Evolutionary conservation across 192 early-diverging fungal species (phyloP).

Genomic region (Coemansia sp.): DNA sequence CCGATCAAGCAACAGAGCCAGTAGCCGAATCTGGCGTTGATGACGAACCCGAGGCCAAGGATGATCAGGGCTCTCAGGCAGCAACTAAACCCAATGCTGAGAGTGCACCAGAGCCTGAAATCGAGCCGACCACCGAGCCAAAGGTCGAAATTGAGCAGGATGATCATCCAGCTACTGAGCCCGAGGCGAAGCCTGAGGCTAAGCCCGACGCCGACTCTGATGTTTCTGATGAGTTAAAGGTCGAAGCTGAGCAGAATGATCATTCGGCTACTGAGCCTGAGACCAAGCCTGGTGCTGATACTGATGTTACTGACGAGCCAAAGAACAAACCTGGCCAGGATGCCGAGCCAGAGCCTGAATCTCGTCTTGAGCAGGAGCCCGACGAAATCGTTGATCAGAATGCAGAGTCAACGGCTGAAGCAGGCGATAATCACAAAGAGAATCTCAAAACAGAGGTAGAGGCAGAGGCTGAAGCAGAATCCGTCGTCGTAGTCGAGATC

Average conservation of each 20-base stretch:
- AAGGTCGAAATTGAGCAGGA: neutral
- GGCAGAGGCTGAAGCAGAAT: neutral
- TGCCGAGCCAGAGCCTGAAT: too few relatives aligned
- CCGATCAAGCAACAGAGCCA: neutral
- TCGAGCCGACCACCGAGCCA: neutral
- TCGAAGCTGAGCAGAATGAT: neutral
- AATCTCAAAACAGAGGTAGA: neutral
- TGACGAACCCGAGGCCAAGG: neutral
- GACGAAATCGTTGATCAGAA: too few relatives aligned
- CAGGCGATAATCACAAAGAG: neutral
- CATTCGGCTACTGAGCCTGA: neutral
- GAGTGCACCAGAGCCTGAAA: neutral
- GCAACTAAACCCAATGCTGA: neutral
- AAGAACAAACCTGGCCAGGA: too few relatives aligned
- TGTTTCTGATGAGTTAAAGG: too few relatives aligned
- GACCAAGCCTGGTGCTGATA: too few relatives aligned
- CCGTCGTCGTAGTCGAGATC: too few relatives aligned
- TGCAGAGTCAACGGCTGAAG: too few relatives aligned
- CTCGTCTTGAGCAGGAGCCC: too few relatives aligned
- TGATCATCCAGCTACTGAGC: neutral
- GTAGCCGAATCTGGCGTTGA: neutral
- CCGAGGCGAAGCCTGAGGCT: neutral
- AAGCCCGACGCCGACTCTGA: too few relatives aligned
- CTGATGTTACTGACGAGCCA: too few relatives aligned
- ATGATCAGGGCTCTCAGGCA: neutral